Evolutionary conservation across 2,329 filamentous ascomycete genomes (phyloP), one percentile per base, ranked within the genome.

Genomic region (Piedraia hortae): DNA sequence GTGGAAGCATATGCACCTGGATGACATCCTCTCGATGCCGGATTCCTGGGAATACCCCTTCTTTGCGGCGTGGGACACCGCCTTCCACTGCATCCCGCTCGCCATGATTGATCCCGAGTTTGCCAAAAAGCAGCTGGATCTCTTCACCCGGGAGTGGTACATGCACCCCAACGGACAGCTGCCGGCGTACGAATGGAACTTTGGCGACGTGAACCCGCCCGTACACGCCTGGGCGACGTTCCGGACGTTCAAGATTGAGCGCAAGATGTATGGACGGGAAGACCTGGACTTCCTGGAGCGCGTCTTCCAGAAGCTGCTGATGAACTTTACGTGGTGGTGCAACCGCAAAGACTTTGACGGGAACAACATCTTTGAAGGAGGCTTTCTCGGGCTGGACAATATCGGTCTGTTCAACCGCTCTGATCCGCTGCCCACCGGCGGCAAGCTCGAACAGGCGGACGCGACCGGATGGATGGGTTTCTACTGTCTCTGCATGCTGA

Each of bases 291-390:
- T 91, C 47, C 58, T 93, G 6, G 82, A 93, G 52, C 64, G 82
- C 10, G 78, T 91, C 4, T 93, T 93, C 53, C 85, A 93, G 41
- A 93, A 93, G 46, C 49, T 93, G 28, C 54, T 93, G 12, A 56
- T 93, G 30, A 93, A 93, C 50, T 93, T 93, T 45, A 93, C 85
- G 3, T 93, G 85, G 85, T 93, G 82, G 82, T 82, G 91, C 10
- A 93, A 93, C 44, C 71, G 82, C 26, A 93, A 93, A 47, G 82
- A 93, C 37, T 59, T 61, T 6, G 75, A 90, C 6, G 82, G 78
- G 37, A 93, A 93, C 52, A 91, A 93, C 38, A 72, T 93, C 13
- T 93, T 93, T 34, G 85, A 93, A 41, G 85, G 82, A 33, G 82
- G 82, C 19, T 93, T 93, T 55, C 54, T 93, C 5, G 82, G 82